phyloP scores from a whole-genome alignment of 306 rosid genomes.

The Malus sieversii region DNA sequence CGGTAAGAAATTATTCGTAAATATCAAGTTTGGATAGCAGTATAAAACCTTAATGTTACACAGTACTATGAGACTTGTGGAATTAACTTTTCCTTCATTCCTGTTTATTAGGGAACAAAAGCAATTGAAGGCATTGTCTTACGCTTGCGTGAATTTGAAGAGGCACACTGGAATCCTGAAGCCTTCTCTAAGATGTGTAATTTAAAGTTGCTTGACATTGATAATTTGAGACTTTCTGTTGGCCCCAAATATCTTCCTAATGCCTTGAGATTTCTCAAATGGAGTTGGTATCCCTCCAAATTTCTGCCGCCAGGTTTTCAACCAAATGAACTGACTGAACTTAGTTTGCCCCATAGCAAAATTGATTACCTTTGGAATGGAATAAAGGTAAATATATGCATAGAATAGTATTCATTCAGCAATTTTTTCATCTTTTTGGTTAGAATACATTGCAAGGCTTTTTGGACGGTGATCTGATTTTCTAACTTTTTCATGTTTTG shows the following conservation, averaged over 20 bases:
- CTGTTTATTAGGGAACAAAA: background rate
- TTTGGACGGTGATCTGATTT: too few relatives aligned
- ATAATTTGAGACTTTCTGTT: background rate
- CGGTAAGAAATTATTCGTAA: background rate
- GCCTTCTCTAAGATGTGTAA: conserved; percentile 14
- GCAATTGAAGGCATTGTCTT: conserved; percentile 7
- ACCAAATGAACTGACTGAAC: background rate
- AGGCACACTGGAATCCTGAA: conserved; percentile 5
- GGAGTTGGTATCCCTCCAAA: conserved; percentile 9
- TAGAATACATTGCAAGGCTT: background rate
- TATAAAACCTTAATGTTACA: too few relatives aligned
- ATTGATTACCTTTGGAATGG: conserved; percentile 5
- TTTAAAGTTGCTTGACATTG: background rate
- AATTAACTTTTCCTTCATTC: background rate
- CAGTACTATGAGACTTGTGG: background rate
- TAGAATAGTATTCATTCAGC: too few relatives aligned
- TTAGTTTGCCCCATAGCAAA: conserved; percentile 10
- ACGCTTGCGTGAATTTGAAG: background rate
- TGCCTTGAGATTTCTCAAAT: background rate
- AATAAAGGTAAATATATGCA: background rate
- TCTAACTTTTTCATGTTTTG: background rate
- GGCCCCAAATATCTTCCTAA: background rate
- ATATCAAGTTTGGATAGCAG: too few relatives aligned
- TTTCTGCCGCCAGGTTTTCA: background rate
- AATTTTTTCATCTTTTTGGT: background rate